Evolutionary conservation across 192 early-diverging fungal genomes (phyloP).

Genomic region (Backusella morwellensis): DNA sequence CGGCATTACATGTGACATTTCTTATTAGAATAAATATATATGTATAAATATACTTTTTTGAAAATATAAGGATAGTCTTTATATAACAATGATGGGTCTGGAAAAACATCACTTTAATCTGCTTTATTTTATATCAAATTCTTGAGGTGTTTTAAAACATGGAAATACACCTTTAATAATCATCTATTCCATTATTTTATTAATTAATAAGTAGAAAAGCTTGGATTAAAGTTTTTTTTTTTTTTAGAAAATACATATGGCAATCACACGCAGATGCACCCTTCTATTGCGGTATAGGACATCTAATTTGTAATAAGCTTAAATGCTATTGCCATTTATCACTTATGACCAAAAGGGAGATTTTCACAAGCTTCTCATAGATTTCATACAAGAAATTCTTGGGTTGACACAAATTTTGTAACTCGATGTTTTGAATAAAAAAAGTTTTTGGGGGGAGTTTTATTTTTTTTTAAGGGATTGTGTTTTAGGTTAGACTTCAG

Average conservation of each 20-base stretch:
- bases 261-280: too few species aligned
- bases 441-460: neutral
- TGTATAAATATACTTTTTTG: neutral
- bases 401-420: neutral
- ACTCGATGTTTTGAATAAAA: neutral
- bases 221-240: too few species aligned
- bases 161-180: too few species aligned
- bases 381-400: neutral
- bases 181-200: too few species aligned
- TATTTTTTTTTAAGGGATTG: neutral
- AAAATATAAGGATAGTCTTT: neutral
- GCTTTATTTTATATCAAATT: too few species aligned
- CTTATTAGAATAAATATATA: constrained; percentile 3
- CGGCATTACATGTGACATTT: constrained; percentile 45
- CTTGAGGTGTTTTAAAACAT: too few species aligned
- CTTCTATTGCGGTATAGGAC: neutral
- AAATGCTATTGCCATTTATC: neutral
- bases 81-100: neutral
- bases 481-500: neutral
- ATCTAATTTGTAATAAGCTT: neutral
- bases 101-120: too few species aligned
- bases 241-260: too few species aligned
- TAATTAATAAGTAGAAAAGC: too few species aligned
- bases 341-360: neutral
- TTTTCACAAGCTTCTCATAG: neutral